Conservation (phyloP, 305 asterid species). For the Coffea humblotiana region DNA sequence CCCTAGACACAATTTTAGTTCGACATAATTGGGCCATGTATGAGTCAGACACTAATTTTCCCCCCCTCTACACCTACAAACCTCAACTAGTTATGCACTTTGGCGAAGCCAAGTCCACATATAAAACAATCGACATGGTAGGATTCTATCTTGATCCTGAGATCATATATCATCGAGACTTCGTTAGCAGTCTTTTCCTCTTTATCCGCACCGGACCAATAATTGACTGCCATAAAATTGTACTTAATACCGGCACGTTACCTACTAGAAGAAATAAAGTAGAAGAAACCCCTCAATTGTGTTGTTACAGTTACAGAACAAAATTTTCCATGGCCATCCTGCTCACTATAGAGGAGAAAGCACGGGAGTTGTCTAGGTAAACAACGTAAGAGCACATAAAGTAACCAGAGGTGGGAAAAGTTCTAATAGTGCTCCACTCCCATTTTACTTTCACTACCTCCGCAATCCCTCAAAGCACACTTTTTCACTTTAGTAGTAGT, state of each 20-base stretch:
- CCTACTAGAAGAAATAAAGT: neutral
- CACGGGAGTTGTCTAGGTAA: neutral
- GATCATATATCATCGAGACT: neutral
- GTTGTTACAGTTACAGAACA: neutral
- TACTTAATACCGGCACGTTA: neutral
- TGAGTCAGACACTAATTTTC: too few relatives aligned
- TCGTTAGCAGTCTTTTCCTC: neutral
- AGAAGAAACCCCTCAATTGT: neutral
- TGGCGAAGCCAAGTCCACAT: too few relatives aligned
- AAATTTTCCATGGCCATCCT: neutral
- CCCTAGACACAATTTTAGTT: too few relatives aligned
- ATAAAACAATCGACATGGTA: neutral
- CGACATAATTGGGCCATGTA: too few relatives aligned
- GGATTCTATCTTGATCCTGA: neutral
- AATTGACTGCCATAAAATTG: neutral
- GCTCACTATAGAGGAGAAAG: neutral
- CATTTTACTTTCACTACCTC: conserved; percentile 20
- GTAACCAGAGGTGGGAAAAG: neutral
- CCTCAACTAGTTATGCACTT: neutral
- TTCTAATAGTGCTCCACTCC: conserved; percentile 5
- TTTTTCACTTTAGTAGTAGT: conserved; percentile 34
- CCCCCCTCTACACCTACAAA: neutral
- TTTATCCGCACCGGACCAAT: neutral
- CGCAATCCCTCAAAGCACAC: conserved; percentile 34
- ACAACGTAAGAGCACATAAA: neutral